These are phyloP conservation scores for Kwoniella sp. DNA, from an alignment of 768 basidiomycete genomes.

Conservation along the genomic window DNA sequence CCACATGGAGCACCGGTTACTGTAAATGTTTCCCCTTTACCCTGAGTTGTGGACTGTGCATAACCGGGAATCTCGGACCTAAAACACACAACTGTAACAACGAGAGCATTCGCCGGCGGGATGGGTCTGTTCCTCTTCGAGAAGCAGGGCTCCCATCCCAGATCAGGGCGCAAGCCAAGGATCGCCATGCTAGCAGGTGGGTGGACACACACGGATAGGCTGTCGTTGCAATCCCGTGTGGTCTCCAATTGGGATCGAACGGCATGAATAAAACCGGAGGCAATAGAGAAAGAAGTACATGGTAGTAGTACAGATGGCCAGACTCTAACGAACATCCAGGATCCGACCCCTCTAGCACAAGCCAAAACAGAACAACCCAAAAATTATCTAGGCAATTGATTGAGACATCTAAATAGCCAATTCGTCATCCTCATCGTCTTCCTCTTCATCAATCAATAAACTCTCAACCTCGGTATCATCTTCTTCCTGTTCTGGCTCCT, in stretches of 20 bases:
- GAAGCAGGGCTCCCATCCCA: too few relatives aligned
- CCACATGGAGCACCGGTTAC: not conserved
- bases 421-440: constrained; percentile 25
- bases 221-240: too few relatives aligned
- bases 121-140: not conserved
- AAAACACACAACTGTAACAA: not conserved
- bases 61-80: not conserved
- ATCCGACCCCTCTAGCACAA: too few relatives aligned
- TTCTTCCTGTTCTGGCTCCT: constrained; percentile 31
- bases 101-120: not conserved
- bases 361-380: not conserved
- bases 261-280: too few relatives aligned
- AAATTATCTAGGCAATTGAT: too few relatives aligned
- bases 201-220: too few relatives aligned
- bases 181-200: too few relatives aligned
- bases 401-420: constrained; percentile 14
- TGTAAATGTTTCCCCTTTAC: not conserved
- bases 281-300: too few relatives aligned
- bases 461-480: constrained; percentile 40
- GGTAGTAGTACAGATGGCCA: too few relatives aligned
- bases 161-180: too few relatives aligned
- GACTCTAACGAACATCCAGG: too few relatives aligned
- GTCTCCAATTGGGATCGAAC: too few relatives aligned
- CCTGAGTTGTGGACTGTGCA: not conserved
- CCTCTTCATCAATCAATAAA: constrained; percentile 18